Evolutionary conservation across 306 rosid genomes (phyloP).

Genomic region (Citrullus colocynthis): DNA sequence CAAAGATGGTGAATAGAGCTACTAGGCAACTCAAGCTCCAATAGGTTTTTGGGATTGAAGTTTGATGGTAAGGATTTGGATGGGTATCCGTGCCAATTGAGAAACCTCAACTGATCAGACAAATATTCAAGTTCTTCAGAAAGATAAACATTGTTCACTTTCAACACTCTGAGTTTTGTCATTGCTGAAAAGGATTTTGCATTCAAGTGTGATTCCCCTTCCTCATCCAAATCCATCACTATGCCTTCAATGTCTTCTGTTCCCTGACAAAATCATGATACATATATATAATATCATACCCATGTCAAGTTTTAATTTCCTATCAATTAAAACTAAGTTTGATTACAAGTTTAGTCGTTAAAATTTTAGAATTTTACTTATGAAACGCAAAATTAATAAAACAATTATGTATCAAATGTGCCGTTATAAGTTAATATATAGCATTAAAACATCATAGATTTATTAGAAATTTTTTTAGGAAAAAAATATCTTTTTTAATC

Average conservation of each 20-base stretch:
- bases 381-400: no score
- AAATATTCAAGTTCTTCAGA: background rate
- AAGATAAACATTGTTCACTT: background rate
- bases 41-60: background rate
- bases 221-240: background rate
- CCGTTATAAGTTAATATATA: no score
- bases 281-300: no score
- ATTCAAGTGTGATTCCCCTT: background rate
- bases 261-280: background rate
- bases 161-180: constrained; percentile 11
- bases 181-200: constrained; percentile 8
- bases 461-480: no score
- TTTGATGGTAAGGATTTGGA: background rate
- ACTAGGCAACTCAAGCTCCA: background rate
- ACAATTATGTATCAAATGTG: no score
- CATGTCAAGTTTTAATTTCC: no score
- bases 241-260: constrained; percentile 10
- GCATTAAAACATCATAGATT: no score
- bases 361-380: no score
- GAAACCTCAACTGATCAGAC: constrained; percentile 6
- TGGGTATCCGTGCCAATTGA: background rate
- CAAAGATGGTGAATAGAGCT: constrained; percentile 8
- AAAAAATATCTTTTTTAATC: no score
- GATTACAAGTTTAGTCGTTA: no score
- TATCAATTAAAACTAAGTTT: no score